These are phyloP conservation scores for Bremia lactucae DNA, from an alignment of 352 stramenopile genomes.

Conservation along the genomic window DNA sequence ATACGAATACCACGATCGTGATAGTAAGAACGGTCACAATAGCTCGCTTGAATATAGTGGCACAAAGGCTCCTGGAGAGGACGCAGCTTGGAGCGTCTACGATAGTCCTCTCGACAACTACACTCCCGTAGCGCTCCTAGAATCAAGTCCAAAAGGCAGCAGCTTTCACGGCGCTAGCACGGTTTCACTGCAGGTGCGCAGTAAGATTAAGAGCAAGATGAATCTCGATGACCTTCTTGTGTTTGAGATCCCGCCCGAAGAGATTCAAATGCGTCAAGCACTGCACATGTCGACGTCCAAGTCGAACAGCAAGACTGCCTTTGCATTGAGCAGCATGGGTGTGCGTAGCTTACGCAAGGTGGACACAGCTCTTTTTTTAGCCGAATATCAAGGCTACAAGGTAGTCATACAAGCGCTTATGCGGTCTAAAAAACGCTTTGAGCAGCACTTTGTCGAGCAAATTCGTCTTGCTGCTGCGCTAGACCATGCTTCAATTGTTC, in stretches of 20 bases:
- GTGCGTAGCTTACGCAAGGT: conserved; percentile 12
- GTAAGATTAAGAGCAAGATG: conserved; percentile 36
- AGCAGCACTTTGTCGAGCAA: conserved; percentile 56
- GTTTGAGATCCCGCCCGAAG: conserved; percentile 63
- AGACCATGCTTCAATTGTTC: conserved; percentile 58
- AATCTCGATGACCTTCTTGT: conserved; percentile 60
- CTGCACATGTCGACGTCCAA: conserved; percentile 22
- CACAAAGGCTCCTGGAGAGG: conserved; percentile 9
- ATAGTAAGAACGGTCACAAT: conserved; percentile 34
- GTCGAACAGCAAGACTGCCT: conserved; percentile 16
- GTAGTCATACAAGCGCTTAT: conserved; percentile 54
- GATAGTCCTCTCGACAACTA: conserved; percentile 27
- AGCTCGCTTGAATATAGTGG: conserved; percentile 42
- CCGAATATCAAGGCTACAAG: conserved; percentile 62
- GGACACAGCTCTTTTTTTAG: conserved; percentile 31
- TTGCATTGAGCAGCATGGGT: conserved; percentile 21
- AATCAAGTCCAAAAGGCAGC: conserved; percentile 33
- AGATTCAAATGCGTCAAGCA: conserved; percentile 38
- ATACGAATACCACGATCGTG: conserved; percentile 20
- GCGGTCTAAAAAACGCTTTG: conserved; percentile 36
- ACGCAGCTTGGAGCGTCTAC: conserved; percentile 13
- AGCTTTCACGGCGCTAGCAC: conserved; percentile 16
- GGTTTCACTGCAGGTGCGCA: conserved; percentile 21
- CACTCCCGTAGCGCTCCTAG: conserved; percentile 48
- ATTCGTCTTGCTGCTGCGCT: conserved; percentile 48